Percentiles rank a stretch among this genome's conserved stretches.
phyloP scores from a whole-genome alignment of 495 filamentous ascomycete genomes.

The Neurospora africana region DNA sequence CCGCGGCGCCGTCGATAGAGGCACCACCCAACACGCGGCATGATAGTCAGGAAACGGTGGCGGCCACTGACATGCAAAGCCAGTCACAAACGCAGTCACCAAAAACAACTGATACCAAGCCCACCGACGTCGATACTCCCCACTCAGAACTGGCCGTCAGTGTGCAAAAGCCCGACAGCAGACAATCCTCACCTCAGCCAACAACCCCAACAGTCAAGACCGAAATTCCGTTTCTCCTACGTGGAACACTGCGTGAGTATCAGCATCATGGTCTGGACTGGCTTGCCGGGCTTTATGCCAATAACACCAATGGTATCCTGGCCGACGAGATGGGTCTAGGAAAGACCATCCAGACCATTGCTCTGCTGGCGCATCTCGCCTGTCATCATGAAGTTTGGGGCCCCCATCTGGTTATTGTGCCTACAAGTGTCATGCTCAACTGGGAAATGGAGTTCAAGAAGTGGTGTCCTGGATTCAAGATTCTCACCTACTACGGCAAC shows the following conservation, averaged over 20 bases:
- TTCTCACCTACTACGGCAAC: slow-evolving; percentile 91
- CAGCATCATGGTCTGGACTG: slow-evolving; percentile 95
- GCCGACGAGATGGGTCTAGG: slow-evolving; percentile 99
- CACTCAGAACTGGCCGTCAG: slow-evolving; percentile 45
- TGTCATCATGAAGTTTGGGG: slow-evolving; percentile 90
- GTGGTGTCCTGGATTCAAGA: slow-evolving; percentile 97
- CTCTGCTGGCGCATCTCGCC: slow-evolving; percentile 85
- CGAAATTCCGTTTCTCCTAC: slow-evolving; percentile 75
- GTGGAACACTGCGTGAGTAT: slow-evolving; percentile 89
- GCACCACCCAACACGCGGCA: slow-evolving; percentile 12
- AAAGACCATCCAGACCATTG: slow-evolving; percentile 98
- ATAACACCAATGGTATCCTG: slow-evolving; percentile 92
- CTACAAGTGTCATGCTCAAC: slow-evolving; percentile 97
- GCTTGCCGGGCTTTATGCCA: slow-evolving; percentile 87
- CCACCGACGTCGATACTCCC: slow-evolving; percentile 57
- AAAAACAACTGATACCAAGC: slow-evolving; percentile 54
- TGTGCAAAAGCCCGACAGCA: slow-evolving; percentile 25
- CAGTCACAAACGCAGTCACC: slow-evolving; percentile 43
- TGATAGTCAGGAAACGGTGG: slow-evolving; percentile 25
- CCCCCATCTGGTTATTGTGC: slow-evolving; percentile 90
- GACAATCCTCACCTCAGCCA: slow-evolving; percentile 32
- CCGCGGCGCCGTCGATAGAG: slow-evolving; percentile 16
- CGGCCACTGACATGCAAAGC: slow-evolving; percentile 27
- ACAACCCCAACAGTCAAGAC: slow-evolving; percentile 44
- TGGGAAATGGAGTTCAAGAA: slow-evolving; percentile 99